Percentiles rank a stretch among this genome's conserved stretches.
These are phyloP conservation scores for Lasiodiplodia sp. DNA, from an alignment of 2,329 filamentous ascomycete species.

Conservation along the genomic window DNA sequence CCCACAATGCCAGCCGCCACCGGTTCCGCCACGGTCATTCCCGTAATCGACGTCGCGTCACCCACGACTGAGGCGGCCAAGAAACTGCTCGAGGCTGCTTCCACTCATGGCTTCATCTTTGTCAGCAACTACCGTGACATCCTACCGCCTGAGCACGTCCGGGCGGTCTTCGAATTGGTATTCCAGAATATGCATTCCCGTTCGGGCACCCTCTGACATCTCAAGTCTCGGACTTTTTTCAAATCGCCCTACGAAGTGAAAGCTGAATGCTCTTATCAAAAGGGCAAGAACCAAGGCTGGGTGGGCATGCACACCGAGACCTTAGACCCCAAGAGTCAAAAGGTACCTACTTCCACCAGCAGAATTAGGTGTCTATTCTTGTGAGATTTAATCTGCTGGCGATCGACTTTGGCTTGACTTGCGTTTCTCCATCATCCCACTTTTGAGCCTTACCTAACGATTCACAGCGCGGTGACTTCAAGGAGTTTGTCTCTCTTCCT, in stretches of 20 bases:
- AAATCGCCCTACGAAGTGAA: conserved; percentile 74
- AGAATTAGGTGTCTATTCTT: background rate
- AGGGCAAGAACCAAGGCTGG: conserved; percentile 83
- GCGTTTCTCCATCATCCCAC: conserved; percentile 32
- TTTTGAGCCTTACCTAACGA: background rate
- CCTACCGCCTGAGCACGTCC: conserved; percentile 71
- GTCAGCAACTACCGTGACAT: conserved; percentile 72
- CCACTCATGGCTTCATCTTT: conserved; percentile 87
- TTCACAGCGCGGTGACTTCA: conserved; percentile 75
- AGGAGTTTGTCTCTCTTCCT: conserved; percentile 68
- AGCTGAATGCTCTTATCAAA: conserved; percentile 73
- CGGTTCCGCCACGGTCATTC: conserved; percentile 59
- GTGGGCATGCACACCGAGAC: conserved; percentile 86
- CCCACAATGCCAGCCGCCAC: background rate
- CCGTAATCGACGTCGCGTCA: conserved; percentile 81
- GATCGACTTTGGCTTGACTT: background rate
- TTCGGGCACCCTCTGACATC: background rate
- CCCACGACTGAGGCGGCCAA: conserved; percentile 67
- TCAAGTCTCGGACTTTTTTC: conserved; percentile 76
- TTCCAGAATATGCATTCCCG: conserved; percentile 32
- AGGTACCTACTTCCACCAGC: conserved; percentile 57
- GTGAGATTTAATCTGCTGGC: background rate
- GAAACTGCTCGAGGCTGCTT: conserved; percentile 78
- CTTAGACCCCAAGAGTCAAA: conserved; percentile 82
- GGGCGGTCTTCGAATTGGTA: conserved; percentile 78